Percentiles rank a stretch among this genome's conserved stretches.
Evolutionary conservation across 441 rosid species (phyloP).

Genomic region (Arabidopsis lyrata): DNA sequence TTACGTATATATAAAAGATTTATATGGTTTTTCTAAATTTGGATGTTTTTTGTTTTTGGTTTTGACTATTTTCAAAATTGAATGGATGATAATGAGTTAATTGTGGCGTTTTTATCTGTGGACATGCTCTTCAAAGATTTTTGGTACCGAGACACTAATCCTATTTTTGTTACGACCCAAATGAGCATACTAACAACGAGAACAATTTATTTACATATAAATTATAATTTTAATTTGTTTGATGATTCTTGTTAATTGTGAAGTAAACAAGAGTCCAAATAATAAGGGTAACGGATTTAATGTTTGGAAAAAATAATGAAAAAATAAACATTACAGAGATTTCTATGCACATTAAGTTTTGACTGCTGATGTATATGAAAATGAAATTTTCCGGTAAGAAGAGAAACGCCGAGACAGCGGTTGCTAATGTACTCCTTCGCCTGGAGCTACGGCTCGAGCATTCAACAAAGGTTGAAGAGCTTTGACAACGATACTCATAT

Average conservation of each 20-base stretch:
- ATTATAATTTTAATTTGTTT: no score
- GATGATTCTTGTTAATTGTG: background rate
- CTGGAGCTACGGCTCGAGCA: conserved; percentile 77
- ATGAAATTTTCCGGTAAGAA: background rate
- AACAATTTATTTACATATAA: background rate
- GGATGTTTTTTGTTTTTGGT: conserved; percentile 22
- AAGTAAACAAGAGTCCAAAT: background rate
- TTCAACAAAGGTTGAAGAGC: conserved; percentile 91
- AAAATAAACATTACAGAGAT: conserved; percentile 16
- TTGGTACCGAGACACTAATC: background rate
- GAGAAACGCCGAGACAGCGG: conserved; percentile 7
- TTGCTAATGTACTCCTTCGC: conserved; percentile 60
- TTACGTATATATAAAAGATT: conserved; percentile 27
- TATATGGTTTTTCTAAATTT: conserved; percentile 32
- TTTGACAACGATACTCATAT: conserved; percentile 98
- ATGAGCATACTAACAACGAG: no score
- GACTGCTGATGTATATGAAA: conserved; percentile 6
- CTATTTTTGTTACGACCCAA: background rate
- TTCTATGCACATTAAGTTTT: conserved; percentile 36
- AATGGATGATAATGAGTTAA: conserved; percentile 34
- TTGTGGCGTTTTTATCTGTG: conserved; percentile 29
- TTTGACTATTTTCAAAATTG: conserved; percentile 30
- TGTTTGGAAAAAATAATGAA: background rate
- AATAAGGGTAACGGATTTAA: background rate
- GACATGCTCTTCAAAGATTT: background rate